These are phyloP conservation scores for Aspergillus intermedius DNA, from an alignment of 2,329 filamentous ascomycete genomes.

Conservation along the genomic window DNA sequence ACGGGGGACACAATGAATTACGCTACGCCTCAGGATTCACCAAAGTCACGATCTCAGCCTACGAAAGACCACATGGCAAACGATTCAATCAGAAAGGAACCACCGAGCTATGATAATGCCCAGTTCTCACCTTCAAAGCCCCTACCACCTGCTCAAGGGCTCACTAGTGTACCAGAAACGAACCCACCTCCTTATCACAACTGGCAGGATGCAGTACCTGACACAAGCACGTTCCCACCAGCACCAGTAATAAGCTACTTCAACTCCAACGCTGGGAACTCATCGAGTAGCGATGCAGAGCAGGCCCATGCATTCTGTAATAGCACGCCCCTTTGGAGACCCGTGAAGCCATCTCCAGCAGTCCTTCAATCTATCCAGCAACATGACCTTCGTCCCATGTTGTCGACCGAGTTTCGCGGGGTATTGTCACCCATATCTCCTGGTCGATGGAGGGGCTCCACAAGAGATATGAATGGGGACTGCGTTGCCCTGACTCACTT, in stretches of 20 bases:
- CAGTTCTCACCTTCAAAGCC: neutral
- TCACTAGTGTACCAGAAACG: neutral
- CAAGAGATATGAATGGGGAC: constrained; percentile 40
- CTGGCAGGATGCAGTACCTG: constrained; percentile 54
- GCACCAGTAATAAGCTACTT: constrained; percentile 51
- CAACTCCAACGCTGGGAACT: constrained; percentile 52
- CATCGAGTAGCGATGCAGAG: constrained; percentile 47
- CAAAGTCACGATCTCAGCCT: neutral
- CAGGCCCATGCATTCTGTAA: constrained; percentile 53
- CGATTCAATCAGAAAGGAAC: neutral
- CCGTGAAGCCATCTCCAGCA: constrained; percentile 37
- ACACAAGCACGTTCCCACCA: constrained; percentile 54
- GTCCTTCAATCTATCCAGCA: constrained; percentile 39
- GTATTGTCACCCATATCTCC: constrained; percentile 30
- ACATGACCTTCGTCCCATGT: constrained; percentile 41
- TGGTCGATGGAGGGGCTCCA: constrained; percentile 42
- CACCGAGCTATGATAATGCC: neutral
- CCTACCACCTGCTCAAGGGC: neutral
- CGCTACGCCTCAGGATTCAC: neutral
- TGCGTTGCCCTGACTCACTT: constrained; percentile 48
- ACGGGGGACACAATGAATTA: neutral
- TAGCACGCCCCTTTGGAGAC: constrained; percentile 45
- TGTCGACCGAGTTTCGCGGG: constrained; percentile 36
- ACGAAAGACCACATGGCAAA: neutral
- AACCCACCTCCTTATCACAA: constrained; percentile 55